A percentile compares a stretch with the other conserved stretches of the same genome.
phyloP scores from a whole-genome alignment of 73 alveolate species.

The Breviolum minutum region DNA sequence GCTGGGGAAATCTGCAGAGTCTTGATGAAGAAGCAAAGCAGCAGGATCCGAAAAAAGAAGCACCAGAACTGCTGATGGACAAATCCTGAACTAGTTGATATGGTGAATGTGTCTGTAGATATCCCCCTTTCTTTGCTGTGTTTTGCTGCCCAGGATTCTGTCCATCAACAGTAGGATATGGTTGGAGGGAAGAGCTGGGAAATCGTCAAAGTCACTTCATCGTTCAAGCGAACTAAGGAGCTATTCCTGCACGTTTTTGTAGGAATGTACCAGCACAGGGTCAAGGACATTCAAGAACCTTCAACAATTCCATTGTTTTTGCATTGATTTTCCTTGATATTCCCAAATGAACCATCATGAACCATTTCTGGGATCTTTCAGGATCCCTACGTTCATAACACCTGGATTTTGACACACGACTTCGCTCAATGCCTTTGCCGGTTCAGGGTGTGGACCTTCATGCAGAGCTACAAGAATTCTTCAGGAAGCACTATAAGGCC shows the following conservation, averaged over 20 bases:
- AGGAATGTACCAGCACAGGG: too few relatives aligned
- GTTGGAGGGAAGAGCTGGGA: too few relatives aligned
- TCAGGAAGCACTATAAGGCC: conserved; percentile 54
- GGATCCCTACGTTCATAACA: too few relatives aligned
- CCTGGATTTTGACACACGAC: too few relatives aligned
- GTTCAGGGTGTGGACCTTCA: conserved; percentile 62
- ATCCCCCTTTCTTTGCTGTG: background rate
- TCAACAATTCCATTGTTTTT: background rate
- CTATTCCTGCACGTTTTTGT: too few relatives aligned
- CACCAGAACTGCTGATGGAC: background rate
- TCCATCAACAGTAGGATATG: too few relatives aligned
- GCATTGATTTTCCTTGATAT: background rate
- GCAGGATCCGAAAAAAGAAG: conserved; percentile 10
- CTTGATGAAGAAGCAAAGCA: conserved; percentile 53
- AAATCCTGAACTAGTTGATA: background rate
- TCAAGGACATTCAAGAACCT: too few relatives aligned
- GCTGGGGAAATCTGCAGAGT: conserved; percentile 92
- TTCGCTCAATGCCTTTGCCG: background rate
- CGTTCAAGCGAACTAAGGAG: too few relatives aligned
- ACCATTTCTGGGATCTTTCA: too few relatives aligned
- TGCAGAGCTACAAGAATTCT: conserved; percentile 51
- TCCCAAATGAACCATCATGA: background rate
- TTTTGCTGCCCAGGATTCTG: background rate
- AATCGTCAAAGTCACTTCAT: too few relatives aligned
- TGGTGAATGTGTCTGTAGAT: too few relatives aligned